Evolutionary conservation across 2,329 filamentous ascomycete genomes (phyloP).

Genomic region (Pseudogymnoascus sp.): DNA sequence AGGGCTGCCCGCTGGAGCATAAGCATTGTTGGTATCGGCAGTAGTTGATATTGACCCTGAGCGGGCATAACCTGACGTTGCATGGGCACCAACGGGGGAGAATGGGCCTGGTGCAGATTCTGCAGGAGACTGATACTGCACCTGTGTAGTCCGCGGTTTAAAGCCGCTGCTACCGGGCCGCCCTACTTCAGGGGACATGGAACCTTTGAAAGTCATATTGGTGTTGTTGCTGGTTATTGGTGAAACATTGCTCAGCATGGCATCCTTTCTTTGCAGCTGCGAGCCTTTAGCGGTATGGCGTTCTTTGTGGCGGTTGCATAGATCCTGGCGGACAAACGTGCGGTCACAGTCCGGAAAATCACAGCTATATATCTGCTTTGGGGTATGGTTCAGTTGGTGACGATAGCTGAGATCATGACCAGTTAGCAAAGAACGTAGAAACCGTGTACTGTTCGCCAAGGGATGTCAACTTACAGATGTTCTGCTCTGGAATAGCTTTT

Average conservation of each 20-base stretch:
- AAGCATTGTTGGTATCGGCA: constrained; percentile 18
- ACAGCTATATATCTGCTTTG: constrained; percentile 91
- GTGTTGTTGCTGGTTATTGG: not conserved
- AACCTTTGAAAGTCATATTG: constrained; percentile 17
- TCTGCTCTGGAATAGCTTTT: constrained; percentile 96
- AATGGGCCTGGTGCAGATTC: constrained; percentile 24
- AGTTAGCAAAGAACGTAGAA: constrained; percentile 6
- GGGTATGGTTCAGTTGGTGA: constrained; percentile 91
- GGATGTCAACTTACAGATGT: constrained; percentile 62
- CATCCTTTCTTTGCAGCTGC: constrained; percentile 67
- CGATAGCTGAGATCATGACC: constrained; percentile 50
- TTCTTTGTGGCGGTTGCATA: constrained; percentile 79
- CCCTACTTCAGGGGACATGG: constrained; percentile 27
- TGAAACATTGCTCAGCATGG: constrained; percentile 47
- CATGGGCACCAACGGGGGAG: constrained; percentile 24
- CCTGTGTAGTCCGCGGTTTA: constrained; percentile 23
- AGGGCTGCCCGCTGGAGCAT: constrained; percentile 13
- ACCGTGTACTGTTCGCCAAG: constrained; percentile 16
- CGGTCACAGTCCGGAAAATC: constrained; percentile 86
- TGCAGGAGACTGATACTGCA: constrained; percentile 28
- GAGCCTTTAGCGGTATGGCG: constrained; percentile 74
- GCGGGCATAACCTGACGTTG: constrained; percentile 25
- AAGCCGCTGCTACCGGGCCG: constrained; percentile 21
- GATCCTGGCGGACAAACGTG: constrained; percentile 86
- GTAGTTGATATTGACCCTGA: constrained; percentile 20